Evolutionary conservation across 1,139 yeast genomes (phyloP).

Genomic region (Pichia sp.): DNA sequence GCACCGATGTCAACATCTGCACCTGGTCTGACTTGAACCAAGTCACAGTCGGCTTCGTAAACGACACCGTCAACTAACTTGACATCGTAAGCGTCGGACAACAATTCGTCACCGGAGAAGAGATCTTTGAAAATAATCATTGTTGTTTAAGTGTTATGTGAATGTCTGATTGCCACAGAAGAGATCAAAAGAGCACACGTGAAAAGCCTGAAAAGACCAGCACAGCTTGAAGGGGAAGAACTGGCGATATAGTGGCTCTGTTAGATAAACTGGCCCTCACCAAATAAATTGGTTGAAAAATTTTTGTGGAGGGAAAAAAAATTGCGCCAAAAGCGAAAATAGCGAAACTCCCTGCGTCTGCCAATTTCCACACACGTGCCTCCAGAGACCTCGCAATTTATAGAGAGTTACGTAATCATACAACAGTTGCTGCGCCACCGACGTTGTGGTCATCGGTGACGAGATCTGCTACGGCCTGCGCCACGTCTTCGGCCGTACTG

Average conservation of each 20-base stretch:
- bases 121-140: constrained; percentile 56
- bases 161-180: not conserved
- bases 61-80: constrained; percentile 83
- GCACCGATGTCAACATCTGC: constrained; percentile 98
- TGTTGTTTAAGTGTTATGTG: not conserved
- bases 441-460: not conserved
- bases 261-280: not conserved
- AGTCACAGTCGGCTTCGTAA: constrained; percentile 94
- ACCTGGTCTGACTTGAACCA: constrained; percentile 78
- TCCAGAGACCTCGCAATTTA: not conserved
- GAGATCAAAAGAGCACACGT: not conserved
- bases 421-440: constrained; percentile 1
- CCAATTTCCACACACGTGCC: constrained; percentile 1
- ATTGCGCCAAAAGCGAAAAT: not conserved
- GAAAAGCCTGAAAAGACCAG: not conserved
- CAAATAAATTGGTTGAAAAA: not conserved
- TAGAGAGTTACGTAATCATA: not conserved
- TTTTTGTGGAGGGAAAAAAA: not conserved
- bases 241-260: not conserved
- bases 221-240: not conserved
- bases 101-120: constrained; percentile 90
- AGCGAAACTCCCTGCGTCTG: not conserved
- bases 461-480: constrained; percentile 4
- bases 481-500: constrained; percentile 2
- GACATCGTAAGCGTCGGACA: constrained; percentile 95